Conservation (phyloP, 306 rosid genomes). For the Potentilla sterilis region DNA sequence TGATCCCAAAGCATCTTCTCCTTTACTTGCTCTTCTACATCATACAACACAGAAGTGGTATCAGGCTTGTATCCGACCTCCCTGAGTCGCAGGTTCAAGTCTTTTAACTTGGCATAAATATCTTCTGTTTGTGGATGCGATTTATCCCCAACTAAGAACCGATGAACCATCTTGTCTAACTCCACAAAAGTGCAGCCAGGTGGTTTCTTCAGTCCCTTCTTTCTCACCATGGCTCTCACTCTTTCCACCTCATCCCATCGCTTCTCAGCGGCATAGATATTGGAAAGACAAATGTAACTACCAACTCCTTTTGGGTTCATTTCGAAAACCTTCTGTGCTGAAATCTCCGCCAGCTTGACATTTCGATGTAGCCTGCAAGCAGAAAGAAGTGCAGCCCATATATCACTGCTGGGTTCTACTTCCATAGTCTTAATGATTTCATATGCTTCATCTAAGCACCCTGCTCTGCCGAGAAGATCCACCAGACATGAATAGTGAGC, state of each 20-base stretch:
- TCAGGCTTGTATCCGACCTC: conserved; percentile 59
- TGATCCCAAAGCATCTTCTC: conserved; percentile 68
- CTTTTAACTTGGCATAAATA: conserved; percentile 43
- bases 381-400: conserved; percentile 56
- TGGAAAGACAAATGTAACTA: conserved; percentile 61
- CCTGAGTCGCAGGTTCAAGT: conserved; percentile 48
- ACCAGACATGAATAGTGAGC: conserved; percentile 58
- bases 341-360: conserved; percentile 50
- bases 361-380: conserved; percentile 55
- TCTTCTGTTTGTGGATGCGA: conserved; percentile 45
- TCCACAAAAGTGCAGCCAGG: conserved; percentile 57
- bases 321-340: conserved; percentile 51
- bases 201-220: conserved; percentile 42
- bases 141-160: conserved; percentile 51
- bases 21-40: conserved; percentile 54
- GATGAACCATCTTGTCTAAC: conserved; percentile 53
- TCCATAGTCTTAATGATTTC: conserved; percentile 43
- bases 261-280: conserved; percentile 58
- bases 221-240: conserved; percentile 46
- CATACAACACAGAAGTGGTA: conserved; percentile 52
- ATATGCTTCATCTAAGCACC: conserved; percentile 54
- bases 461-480: conserved; percentile 63
- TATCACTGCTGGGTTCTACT: conserved; percentile 41
- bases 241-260: conserved; percentile 58
- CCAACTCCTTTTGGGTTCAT: conserved; percentile 51